Base-by-base conservation (phyloP, 495 filamentous ascomycete species). In the Chaetomium fimeti region DNA sequence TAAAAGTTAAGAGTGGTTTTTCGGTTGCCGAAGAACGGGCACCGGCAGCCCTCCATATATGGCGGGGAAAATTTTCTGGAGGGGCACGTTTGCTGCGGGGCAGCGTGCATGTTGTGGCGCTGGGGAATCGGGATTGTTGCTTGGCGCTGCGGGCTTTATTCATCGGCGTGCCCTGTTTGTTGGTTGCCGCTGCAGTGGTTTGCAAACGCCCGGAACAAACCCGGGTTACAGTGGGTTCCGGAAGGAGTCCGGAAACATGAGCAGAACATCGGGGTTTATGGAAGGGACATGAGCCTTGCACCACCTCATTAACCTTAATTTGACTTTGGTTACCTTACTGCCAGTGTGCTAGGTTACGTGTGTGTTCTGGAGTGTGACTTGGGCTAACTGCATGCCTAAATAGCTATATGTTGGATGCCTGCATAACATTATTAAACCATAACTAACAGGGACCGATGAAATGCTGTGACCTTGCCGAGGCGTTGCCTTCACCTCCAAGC, bases 31-130 rank as follows among this genome's bases (percentile, higher is more conserved):
- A 24, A 52, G 20, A 45, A n/a, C 22, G 52, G 54, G 24, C 36
- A 59, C 22, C 43, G 29, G 18, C 32, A 32, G 15, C 22, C 20
- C 43, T 57, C 52, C 40, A 48, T 62, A 27, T 62, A 48, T 64
- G 62, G 62, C 55, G 62, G 62, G 62, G 62, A 64, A 64, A 64
- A 58, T 58, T 64, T 58, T 64, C 24, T 62, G 61, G 54, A 57
- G 61, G 62, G 55, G 61, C 53, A 48, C 3, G 13, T 12, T 24
- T 24, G 45, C 27, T 36, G 59, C 48, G 47, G 59, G 59, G 58
- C 58, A 61, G 27, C 22, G 20, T 27, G 12, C 36, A 58, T 45
- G 38, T 16, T 15, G 47, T 25, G 47, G 32, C 59, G 43, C 32
- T 18, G 43, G 25, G 27, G n/a, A 40, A 48, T 18, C 36, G 18